phyloP scores from a whole-genome alignment of 495 filamentous ascomycete species.

The Xylaria nigripes region DNA sequence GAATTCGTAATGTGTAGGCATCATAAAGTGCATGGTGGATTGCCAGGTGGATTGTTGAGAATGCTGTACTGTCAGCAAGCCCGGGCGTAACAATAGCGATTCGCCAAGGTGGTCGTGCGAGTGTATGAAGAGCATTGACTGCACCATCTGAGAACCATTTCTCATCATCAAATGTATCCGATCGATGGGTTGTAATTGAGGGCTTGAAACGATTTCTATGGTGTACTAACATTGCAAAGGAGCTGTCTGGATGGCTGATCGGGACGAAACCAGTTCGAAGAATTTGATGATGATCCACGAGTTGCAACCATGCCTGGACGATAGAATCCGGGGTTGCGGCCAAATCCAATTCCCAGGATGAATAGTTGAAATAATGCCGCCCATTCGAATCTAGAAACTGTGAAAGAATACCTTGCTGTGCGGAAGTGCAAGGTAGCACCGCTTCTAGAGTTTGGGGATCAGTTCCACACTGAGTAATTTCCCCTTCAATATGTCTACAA shows the following conservation, averaged over 20 bases:
- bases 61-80: not conserved
- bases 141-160: constrained; percentile 25
- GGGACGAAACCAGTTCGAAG: constrained; percentile 62
- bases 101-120: constrained; percentile 25
- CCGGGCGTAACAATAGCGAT: constrained; percentile 16
- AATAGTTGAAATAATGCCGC: constrained; percentile 53
- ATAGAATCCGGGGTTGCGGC: constrained; percentile 22
- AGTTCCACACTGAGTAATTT: constrained; percentile 14
- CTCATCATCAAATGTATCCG: constrained; percentile 18
- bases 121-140: constrained; percentile 1
- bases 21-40: constrained; percentile 75
- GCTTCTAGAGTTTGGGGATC: constrained; percentile 26
- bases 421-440: constrained; percentile 55
- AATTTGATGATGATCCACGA: constrained; percentile 52
- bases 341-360: constrained; percentile 36
- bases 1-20: constrained; percentile 53
- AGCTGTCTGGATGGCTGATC: constrained; percentile 46
- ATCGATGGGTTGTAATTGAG: constrained; percentile 9
- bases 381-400: constrained; percentile 51
- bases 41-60: constrained; percentile 37
- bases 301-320: constrained; percentile 47
- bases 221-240: constrained; percentile 63
- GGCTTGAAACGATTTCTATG: constrained; percentile 7
- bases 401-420: constrained; percentile 56
- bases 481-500: constrained; percentile 19